Percentiles rank a stretch among this genome's conserved stretches.
Conservation (phyloP, 2,329 filamentous ascomycete species). For the Calonectria hawksworthii region DNA sequence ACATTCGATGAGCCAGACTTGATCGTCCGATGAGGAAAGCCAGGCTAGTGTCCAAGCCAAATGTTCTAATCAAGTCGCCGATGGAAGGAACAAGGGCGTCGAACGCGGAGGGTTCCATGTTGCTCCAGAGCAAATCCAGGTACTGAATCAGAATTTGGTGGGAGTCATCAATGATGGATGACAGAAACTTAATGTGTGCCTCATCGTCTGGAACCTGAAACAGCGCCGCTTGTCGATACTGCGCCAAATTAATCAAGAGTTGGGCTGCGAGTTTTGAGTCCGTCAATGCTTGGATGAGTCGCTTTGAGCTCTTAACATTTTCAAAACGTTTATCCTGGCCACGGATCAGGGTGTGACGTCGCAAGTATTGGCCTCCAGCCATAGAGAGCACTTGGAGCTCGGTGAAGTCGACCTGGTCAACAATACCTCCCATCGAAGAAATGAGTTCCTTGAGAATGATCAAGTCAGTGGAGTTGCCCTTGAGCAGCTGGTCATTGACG, state of each 20-base stretch:
- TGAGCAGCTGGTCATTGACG: slow-evolving; percentile 85
- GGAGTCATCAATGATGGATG: slow-evolving; percentile 90
- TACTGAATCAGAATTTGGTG: slow-evolving; percentile 90
- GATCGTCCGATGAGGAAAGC: slow-evolving; percentile 88
- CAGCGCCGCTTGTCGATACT: slow-evolving; percentile 89
- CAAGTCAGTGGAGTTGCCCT: slow-evolving; percentile 89
- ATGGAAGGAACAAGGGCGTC: slow-evolving; percentile 83
- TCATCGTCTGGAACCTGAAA: slow-evolving; percentile 79
- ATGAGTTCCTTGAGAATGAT: slow-evolving; percentile 94
- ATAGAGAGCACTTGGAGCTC: slow-evolving; percentile 90
- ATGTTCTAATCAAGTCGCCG: slow-evolving; percentile 80
- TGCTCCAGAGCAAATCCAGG: slow-evolving; percentile 87
- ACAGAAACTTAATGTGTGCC: slow-evolving; percentile 89
- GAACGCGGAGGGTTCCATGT: slow-evolving; percentile 82
- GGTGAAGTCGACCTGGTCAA: slow-evolving; percentile 88
- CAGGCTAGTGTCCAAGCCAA: slow-evolving; percentile 82
- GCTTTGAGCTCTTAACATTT: slow-evolving; percentile 79
- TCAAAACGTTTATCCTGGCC: slow-evolving; percentile 87
- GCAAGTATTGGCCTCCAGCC: slow-evolving; percentile 85
- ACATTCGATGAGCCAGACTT: slow-evolving; percentile 78
- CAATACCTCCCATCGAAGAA: slow-evolving; percentile 92
- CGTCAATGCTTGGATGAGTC: slow-evolving; percentile 83
- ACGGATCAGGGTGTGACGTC: slow-evolving; percentile 83
- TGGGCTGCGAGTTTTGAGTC: slow-evolving; percentile 84
- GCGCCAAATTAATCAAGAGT: slow-evolving; percentile 89